phyloP scores from a whole-genome alignment of 2,329 filamentous ascomycete species.

The Pseudomassariella vexata region DNA sequence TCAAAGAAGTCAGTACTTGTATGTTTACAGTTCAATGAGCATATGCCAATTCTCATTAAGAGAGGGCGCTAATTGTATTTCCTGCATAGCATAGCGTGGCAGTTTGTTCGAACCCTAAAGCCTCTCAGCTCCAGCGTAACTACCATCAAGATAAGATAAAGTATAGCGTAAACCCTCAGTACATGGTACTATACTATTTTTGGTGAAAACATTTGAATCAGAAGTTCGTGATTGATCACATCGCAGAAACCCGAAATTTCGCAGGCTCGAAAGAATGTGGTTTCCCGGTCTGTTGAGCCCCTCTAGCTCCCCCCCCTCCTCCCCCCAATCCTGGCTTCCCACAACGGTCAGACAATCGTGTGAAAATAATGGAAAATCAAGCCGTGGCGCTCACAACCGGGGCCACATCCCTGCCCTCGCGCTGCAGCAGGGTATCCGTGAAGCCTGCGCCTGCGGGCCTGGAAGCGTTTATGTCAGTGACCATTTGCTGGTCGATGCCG shows the following conservation, averaged over 20 bases:
- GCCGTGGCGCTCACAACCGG: slow-evolving; percentile 25
- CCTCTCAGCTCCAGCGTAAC: too few relatives aligned
- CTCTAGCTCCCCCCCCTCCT: slow-evolving; percentile 8
- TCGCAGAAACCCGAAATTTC: too few relatives aligned
- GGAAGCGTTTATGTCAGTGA: slow-evolving; percentile 53
- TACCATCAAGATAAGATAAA: slow-evolving; percentile 10
- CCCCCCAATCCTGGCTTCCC: too few relatives aligned
- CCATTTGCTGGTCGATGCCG: slow-evolving; percentile 58
- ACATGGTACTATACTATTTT: slow-evolving; percentile 4
- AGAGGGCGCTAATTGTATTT: slow-evolving; percentile 23
- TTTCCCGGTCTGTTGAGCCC: slow-evolving; percentile 25
- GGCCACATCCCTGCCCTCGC: slow-evolving; percentile 32
- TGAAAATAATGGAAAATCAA: slow-evolving; percentile 7
- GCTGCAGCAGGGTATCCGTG: slow-evolving; percentile 55
- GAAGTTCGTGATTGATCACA: too few relatives aligned
- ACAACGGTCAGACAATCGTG: too few relatives aligned
- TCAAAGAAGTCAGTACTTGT: too few relatives aligned
- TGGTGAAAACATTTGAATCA: slow-evolving; percentile 10
- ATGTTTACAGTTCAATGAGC: slow-evolving; percentile 18
- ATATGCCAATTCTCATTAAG: slow-evolving; percentile 17
- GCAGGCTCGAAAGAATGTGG: slow-evolving; percentile 28
- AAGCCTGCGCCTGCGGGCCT: slow-evolving; percentile 33
- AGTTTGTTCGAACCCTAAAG: slow-evolving; percentile 14
- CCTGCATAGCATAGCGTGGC: background rate
- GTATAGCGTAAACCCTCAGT: background rate